These are phyloP conservation scores for Phaeosphaeriaceae sp. DNA, from an alignment of 2,329 filamentous ascomycete species.

Conservation along the genomic window DNA sequence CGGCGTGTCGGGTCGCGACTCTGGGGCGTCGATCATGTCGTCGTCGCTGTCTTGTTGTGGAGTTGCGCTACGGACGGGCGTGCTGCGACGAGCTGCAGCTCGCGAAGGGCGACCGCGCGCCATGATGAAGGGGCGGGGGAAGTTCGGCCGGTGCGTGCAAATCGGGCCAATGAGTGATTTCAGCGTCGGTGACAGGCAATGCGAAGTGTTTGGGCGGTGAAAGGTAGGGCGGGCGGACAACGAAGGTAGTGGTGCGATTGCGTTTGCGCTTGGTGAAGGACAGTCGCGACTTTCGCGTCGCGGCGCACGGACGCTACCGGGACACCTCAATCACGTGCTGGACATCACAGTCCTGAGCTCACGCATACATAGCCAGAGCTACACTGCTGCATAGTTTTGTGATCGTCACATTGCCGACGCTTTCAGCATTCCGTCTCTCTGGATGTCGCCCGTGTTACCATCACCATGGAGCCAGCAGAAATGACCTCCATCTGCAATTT, in stretches of 20 bases:
- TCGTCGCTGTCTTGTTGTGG: constrained; percentile 45
- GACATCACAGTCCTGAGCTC: neutral
- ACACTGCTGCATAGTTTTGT: neutral
- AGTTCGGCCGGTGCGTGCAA: neutral
- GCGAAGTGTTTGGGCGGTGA: neutral
- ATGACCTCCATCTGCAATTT: too few relatives aligned
- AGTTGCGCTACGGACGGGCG: constrained; percentile 44
- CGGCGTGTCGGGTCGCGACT: constrained; percentile 46
- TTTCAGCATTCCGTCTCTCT: too few relatives aligned
- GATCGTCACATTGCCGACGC: too few relatives aligned
- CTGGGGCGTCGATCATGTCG: constrained; percentile 43
- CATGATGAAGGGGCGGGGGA: constrained; percentile 27
- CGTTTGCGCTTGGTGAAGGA: neutral
- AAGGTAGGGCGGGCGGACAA: neutral
- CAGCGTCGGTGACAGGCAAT: neutral
- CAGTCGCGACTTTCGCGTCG: constrained; percentile 20
- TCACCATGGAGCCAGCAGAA: too few relatives aligned
- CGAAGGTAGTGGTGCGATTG: neutral
- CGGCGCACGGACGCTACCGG: constrained; percentile 1
- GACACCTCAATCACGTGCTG: neutral
- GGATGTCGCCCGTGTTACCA: too few relatives aligned
- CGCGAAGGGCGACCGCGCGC: constrained; percentile 47
- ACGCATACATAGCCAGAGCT: neutral
- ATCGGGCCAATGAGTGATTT: neutral
- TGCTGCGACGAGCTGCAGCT: constrained; percentile 49